Base-by-base conservation (phyloP, 768 basidiomycete species). In the Boletus rubescentipes region DNA sequence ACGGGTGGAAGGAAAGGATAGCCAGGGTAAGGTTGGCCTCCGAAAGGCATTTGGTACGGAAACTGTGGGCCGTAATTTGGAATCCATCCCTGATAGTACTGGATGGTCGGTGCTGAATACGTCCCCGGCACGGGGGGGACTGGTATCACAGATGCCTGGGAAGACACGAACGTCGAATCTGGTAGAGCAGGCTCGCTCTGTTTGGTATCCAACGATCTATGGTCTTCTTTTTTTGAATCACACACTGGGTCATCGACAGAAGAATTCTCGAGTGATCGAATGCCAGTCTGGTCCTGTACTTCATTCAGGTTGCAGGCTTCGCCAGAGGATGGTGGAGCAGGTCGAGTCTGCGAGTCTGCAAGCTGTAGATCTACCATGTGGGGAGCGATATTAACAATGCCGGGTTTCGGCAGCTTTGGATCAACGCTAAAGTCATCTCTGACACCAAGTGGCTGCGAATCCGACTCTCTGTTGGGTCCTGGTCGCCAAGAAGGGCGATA, bases 11-110 rank as follows among this genome's bases (percentile, higher is more conserved):
- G 66, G 20, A 77, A 57, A 15, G 77, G 65, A 67, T 78, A 81
- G 7, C 75, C 71, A n/a, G 77, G 64, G 58, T 77, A 83, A 29
- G 76, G 75, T 16, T 60, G 67, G 4, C 71, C 62, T 53, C 80
- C 70, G 54, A 78, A 83, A 29, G 81, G 78, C 54, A 83, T 62
- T 31, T 77, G 79, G 58, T 81, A 85, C 21, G 76, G 78, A 54
- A 79, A 71, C 20, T 75, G 78, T 29, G 75, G 76, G n/a, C 75
- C 64, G 62, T 78, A 84, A 11, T 77, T 73, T 36, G 78, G 77
- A 44, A 81, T 67, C 85, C 85, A 86, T 32, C 78, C 74, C 40
- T 74, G 73, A 62, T 77, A 79, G 59, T 77, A 84, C 21, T 74
- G 76, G n/a, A 75, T 65, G 23, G 73, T 63, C 10, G 77, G 72